Evolutionary conservation across 2,329 filamentous ascomycete genomes (phyloP).

Genomic region (Fusarium annulatum): DNA sequence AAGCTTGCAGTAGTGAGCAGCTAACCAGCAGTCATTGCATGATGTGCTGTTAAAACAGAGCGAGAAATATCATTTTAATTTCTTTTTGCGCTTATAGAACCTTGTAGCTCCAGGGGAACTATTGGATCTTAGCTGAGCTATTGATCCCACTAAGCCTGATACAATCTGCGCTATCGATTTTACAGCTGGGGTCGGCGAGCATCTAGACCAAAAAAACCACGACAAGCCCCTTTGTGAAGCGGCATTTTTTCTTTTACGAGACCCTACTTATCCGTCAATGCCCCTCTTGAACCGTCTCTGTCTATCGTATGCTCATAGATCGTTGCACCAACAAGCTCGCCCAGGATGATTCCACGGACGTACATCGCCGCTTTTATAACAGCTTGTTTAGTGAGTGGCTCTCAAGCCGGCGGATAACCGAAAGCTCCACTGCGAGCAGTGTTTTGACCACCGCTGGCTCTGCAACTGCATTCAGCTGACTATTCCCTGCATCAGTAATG

Average conservation of each 20-base stretch:
- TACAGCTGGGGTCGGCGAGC: background rate
- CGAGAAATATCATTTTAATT: background rate
- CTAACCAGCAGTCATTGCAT: background rate
- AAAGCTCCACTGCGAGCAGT: no score
- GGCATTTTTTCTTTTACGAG: background rate
- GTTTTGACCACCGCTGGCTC: no score
- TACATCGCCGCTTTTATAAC: no score
- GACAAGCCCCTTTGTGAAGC: background rate
- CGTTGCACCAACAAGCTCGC: no score
- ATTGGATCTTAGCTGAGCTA: background rate
- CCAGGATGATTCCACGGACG: no score
- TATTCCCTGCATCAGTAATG: no score
- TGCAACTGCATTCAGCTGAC: background rate
- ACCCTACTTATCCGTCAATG: no score
- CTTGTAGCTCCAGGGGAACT: background rate
- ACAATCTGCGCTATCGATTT: background rate
- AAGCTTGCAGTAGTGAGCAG: background rate
- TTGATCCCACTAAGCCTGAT: background rate
- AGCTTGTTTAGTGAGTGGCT: no score
- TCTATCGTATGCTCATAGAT: no score
- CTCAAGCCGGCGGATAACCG: no score
- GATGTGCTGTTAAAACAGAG: background rate
- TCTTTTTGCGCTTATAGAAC: background rate
- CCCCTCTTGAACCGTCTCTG: no score
- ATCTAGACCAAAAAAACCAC: background rate